Base-by-base conservation (phyloP, 179 eudicot genomes). In the Nepenthes alata region DNA sequence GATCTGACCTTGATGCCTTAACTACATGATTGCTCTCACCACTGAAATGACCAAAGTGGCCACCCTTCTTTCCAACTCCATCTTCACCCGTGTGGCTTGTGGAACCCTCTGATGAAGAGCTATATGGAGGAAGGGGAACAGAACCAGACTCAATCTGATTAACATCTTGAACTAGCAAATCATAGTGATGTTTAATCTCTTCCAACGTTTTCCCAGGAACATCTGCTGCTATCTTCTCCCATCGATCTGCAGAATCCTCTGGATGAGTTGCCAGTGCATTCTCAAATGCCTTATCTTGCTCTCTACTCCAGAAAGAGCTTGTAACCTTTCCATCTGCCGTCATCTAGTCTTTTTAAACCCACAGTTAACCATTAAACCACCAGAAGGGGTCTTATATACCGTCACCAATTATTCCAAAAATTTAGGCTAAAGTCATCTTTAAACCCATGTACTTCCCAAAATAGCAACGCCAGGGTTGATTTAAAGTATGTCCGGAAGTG, bases 241-340 rank as follows among this genome's bases (percentile, higher is more conserved):
- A 93, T 48, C 88, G 74, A 74, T 89, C 90, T 37, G 61, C 67
- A 58, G 59, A 68, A 66, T 81, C 87, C 72, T 89, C 95, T 0
- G 77, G 63, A 74, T 84, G 75, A 61, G 80, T 81, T 10, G 89
- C 98, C 48, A 91, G 54, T 44, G 98, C 96, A 74, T 86, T 81
- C 81, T 91, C 98, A 73, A 91, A 91, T 58, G 91, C 91, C 79
- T 75, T 81, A 59, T 91, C 98, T 69, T 91, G 82, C 77, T 86
- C 96, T 66, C 89, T 82, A 72, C 78, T 91, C 98, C 98, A 91
- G 38, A 48, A 9, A 52, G 71, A 75, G 74, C 70, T 58, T 64
- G 57, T 70, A 14, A 70, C 60, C 53, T 68, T 71, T 69, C 69
- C 82, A 53, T 72, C 74, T 61, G 67, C 67, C 54, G 65, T 56